Evolutionary conservation across 768 basidiomycete genomes (phyloP), one percentile per base, ranked within the genome.

Genomic region (Mycena albidolilacea): DNA sequence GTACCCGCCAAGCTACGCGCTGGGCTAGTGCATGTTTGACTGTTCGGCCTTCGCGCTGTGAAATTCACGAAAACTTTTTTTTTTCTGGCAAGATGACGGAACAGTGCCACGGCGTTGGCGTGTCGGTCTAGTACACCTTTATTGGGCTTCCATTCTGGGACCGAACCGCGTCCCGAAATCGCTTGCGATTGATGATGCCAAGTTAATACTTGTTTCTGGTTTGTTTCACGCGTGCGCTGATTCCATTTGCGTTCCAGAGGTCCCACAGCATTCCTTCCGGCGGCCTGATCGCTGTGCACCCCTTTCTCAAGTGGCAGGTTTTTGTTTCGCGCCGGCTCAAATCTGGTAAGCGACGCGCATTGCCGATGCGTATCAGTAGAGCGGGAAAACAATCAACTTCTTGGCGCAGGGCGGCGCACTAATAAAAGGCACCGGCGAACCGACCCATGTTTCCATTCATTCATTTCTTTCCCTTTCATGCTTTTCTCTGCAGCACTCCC

Each of bases 151-250:
- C 19, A 15, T 4, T 59, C 57, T 7, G 11, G 55, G 38, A 41
- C 15, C 2, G 19, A n/a, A 23, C 9, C 19, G 8, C 50, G n/a
- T 58, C 9, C 60, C 38, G 58, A 59, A 59, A 37, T 59, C 58
- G 58, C 58, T 15, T 39, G 60, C 60, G 41, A 61, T 61, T 59
- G 57, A 39, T 59, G 57, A 59, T 59, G 57, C 57, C 57, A 59
- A 59, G 57, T 8, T 19, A 19, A 8, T 37, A 2, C 57, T 5
- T 1, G 6, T 19, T 7, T 59, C 7, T 38, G 1, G 17, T 10
- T 17, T 17, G 57, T 59, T 59, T 59, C 37, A 59, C 14, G 57
- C 37, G 19, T 17, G 19, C 57, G 57, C 57, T 59, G 19, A 39
- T 9, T 38, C 17, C 14, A 15, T 17, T 59, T 39, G 14, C 7